Evolutionary conservation across 306 rosid genomes (phyloP), one percentile per base, ranked within the genome.

Genomic region (Begonia loranthoides): DNA sequence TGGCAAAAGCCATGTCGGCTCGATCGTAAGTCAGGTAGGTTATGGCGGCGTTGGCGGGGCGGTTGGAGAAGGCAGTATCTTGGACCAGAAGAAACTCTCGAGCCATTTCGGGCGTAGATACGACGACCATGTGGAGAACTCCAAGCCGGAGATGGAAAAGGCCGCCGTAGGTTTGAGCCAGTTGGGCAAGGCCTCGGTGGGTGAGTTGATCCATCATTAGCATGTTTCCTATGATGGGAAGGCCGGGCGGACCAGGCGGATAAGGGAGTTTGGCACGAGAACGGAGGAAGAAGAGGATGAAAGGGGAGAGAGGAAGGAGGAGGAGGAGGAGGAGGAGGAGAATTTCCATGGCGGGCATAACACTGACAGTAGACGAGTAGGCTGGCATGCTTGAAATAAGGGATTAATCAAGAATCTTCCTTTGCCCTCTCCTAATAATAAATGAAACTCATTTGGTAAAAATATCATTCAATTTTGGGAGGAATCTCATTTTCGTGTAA

Each of bases 171-270:
- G n/a, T 3, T 17, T 73, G 7, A 13, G 72, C 67, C 0, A 71
- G 54, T 1, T 13, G 15, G 1, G 76, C 74, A 0, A 75, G 45
- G 9, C 76, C 76, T 1, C 64, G 79, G 41, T 79, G 86, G 19
- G 74, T 69, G 15, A 79, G 56, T 16, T 72, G 63, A 36, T 64
- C 64, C 74, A 75, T 72, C 61, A 75, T 79, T 1, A 66, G 33
- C 79, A 75, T 69, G 54, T 75, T 79, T 1, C 86, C 75, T 4
- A 72, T 58, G 36, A 75, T 66, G 10, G 81, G 85, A 19, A 69
- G 45, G 9, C 85, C 85, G 2, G 21, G 47, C 9, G 85, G 81
- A 15, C 85, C 81, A 0, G 85, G 85, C 13, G 85, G 85, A 47
- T 68, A 78, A 6, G 78, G 66, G 33, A 41, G 75, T 45, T 62